Conservation (phyloP, 805 yeast genomes). For the Cyberlindnera amylophila region DNA sequence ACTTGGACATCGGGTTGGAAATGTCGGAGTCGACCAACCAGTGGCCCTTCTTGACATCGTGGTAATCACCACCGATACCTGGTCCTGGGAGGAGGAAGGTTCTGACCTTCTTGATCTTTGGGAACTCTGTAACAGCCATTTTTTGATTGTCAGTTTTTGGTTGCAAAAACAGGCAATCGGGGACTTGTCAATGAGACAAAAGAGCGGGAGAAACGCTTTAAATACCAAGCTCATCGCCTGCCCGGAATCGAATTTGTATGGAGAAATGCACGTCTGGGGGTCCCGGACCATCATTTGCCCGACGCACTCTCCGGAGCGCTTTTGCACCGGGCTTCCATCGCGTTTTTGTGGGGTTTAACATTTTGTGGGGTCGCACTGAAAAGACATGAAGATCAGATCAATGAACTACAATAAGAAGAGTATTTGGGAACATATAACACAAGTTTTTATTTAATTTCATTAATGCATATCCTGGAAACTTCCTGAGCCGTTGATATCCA, state of each 20-base stretch:
- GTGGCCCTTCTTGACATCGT: slow-evolving; percentile 45
- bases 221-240: background rate
- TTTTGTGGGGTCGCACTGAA: too few species aligned
- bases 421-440: too few species aligned
- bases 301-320: slow-evolving; percentile 1
- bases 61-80: slow-evolving; percentile 50
- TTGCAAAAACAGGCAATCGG: too few species aligned
- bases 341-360: too few species aligned
- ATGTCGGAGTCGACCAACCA: slow-evolving; percentile 46
- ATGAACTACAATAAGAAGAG: too few species aligned
- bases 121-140: slow-evolving; percentile 32
- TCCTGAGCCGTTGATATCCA: slow-evolving; percentile 24
- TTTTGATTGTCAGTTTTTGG: slow-evolving; percentile 7
- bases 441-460: background rate
- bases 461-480: slow-evolving; percentile 17
- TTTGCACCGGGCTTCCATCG: slow-evolving; percentile 1
- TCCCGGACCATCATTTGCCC: too few species aligned
- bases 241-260: background rate
- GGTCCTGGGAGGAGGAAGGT: slow-evolving; percentile 41
- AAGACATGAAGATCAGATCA: too few species aligned
- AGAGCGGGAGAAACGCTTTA: background rate
- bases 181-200: background rate
- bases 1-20: slow-evolving; percentile 48
- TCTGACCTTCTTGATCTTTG: slow-evolving; percentile 40
- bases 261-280: background rate